Conservation (phyloP, 169 alveolate genomes). For the Neospora caninum region DNA sequence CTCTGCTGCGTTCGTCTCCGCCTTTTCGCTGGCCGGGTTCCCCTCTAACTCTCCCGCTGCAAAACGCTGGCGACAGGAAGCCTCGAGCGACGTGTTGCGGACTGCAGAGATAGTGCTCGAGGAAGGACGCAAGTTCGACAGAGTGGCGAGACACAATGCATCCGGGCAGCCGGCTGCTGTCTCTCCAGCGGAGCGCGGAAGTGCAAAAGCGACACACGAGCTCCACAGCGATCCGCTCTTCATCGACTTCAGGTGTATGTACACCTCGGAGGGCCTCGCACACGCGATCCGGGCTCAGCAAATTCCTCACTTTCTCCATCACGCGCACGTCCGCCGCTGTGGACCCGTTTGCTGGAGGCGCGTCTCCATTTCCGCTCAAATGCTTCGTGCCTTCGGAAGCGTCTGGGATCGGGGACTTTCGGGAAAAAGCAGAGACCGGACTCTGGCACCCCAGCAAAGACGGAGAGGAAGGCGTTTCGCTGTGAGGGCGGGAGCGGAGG, state of each 20-base stretch:
- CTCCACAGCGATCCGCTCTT: neutral
- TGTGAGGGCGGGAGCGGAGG: neutral
- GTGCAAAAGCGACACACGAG: neutral
- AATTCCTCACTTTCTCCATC: neutral
- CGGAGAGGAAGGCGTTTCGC: neutral
- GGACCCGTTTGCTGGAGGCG: neutral
- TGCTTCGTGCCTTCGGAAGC: neutral
- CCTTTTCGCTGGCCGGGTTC: neutral
- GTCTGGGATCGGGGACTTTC: neutral
- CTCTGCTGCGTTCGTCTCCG: neutral
- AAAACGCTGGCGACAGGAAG: neutral
- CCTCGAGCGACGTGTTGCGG: neutral
- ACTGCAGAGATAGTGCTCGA: conserved; percentile 13
- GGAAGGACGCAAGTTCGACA: neutral
- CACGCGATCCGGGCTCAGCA: neutral
- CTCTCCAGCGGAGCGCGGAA: neutral
- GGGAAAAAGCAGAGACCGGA: neutral
- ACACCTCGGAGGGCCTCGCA: conserved; percentile 20
- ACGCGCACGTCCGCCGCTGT: neutral
- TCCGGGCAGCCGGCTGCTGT: neutral
- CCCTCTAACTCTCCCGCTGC: neutral
- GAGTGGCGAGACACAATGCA: neutral
- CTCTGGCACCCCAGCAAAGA: neutral
- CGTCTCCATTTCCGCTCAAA: neutral
- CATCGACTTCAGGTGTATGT: neutral